Evolutionary conservation across 2,329 filamentous ascomycete genomes (phyloP).

Genomic region (Fusarium sp.): DNA sequence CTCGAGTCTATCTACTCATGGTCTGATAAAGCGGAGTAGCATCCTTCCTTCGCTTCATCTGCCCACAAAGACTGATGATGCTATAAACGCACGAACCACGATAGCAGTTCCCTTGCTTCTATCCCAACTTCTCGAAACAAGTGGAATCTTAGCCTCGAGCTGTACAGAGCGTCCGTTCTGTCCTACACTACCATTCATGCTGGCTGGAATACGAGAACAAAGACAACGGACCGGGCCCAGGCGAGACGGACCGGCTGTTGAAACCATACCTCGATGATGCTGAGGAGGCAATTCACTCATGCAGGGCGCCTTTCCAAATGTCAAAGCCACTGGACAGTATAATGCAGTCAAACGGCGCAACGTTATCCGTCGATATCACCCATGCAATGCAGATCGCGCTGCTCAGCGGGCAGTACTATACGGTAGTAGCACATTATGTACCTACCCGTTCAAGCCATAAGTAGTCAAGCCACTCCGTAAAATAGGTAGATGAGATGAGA

Average conservation of each 20-base stretch:
- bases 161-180: constrained; percentile 5
- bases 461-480: constrained; percentile 4
- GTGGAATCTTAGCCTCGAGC: constrained; percentile 21
- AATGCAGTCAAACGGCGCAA: constrained; percentile 24
- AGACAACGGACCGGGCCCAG: constrained; percentile 18
- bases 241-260: constrained; percentile 25
- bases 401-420: neutral
- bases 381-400: constrained; percentile 13
- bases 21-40: constrained; percentile 13
- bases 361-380: constrained; percentile 24
- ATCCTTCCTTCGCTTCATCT: neutral
- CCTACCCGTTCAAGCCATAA: constrained; percentile 5
- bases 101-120: constrained; percentile 10
- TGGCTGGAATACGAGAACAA: constrained; percentile 7
- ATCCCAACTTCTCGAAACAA: constrained; percentile 42
- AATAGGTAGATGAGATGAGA: neutral
- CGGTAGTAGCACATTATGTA: neutral
- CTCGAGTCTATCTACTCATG: neutral
- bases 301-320: constrained; percentile 1
- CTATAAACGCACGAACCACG: constrained; percentile 23
- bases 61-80: constrained; percentile 22
- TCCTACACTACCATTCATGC: constrained; percentile 1
- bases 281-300: constrained; percentile 3
- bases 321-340: constrained; percentile 3
- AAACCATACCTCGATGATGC: constrained; percentile 12